A percentile compares a stretch with the other conserved stretches of the same genome.
These are phyloP conservation scores for Yamadazyma insecticola DNA, from an alignment of 805 yeast species.

Conservation along the genomic window DNA sequence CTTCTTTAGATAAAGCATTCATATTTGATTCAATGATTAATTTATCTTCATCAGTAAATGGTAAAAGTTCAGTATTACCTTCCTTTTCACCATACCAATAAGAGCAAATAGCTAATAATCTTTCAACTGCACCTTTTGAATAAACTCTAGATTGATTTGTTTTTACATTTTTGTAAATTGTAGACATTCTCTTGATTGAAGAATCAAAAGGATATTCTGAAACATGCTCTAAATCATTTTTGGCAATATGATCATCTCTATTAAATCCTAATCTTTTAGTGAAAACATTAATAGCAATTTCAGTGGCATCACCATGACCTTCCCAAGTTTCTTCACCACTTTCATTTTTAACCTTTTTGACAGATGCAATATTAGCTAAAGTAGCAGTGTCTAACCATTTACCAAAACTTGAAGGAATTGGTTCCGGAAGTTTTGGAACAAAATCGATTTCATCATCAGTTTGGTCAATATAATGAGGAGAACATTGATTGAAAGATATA, in stretches of 20 bases:
- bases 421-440: slow-evolving; percentile 13
- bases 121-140: slow-evolving; percentile 33
- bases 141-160: slow-evolving; percentile 8
- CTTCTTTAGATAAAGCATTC: slow-evolving; percentile 22
- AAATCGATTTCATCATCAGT: slow-evolving; percentile 34
- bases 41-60: slow-evolving; percentile 18
- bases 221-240: slow-evolving; percentile 14
- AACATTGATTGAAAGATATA: slow-evolving; percentile 25
- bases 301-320: slow-evolving; percentile 49
- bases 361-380: slow-evolving; percentile 73
- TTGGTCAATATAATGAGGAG: slow-evolving; percentile 34
- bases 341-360: slow-evolving; percentile 43
- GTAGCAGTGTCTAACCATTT: slow-evolving; percentile 65
- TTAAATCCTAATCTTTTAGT: slow-evolving; percentile 19
- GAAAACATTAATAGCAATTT: slow-evolving; percentile 30
- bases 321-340: slow-evolving; percentile 53
- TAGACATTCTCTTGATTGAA: slow-evolving; percentile 28
- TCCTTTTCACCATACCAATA: slow-evolving; percentile 16
- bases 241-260: slow-evolving; percentile 16
- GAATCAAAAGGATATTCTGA: slow-evolving; percentile 31
- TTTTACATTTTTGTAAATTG: slow-evolving; percentile 14
- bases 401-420: slow-evolving; percentile 23
- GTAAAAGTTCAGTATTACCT: slow-evolving; percentile 7
- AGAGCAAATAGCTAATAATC: slow-evolving; percentile 20
- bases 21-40: slow-evolving; percentile 20